Evolutionary conservation across 2,329 filamentous ascomycete species (phyloP).

Genomic region (Chaetomium sp.): DNA sequence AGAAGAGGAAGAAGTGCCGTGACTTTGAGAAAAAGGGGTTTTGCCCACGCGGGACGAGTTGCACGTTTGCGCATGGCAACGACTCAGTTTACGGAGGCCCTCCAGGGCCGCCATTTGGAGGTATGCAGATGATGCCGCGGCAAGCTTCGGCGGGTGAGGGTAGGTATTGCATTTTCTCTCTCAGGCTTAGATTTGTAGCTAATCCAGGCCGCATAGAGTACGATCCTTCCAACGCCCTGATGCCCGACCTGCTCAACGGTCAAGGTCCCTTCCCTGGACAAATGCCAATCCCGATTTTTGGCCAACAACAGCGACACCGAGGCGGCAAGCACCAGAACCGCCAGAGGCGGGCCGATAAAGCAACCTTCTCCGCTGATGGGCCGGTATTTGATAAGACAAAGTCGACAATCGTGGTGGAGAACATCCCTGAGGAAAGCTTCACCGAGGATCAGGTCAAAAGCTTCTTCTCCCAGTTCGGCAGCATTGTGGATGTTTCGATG

Average conservation of each 20-base stretch:
- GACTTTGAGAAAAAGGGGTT: constrained; percentile 69
- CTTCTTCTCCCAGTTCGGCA: constrained; percentile 70
- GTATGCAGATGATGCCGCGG: constrained; percentile 16
- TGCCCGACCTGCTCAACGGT: constrained; percentile 19
- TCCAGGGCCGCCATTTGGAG: neutral
- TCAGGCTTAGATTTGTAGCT: neutral
- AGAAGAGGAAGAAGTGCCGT: constrained; percentile 49
- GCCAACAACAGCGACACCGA: constrained; percentile 6
- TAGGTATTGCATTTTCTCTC: constrained; percentile 9
- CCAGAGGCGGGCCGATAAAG: constrained; percentile 29
- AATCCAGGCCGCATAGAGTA: constrained; percentile 40
- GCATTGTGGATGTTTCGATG: constrained; percentile 57
- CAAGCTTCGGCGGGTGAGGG: constrained; percentile 30
- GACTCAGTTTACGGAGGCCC: constrained; percentile 39
- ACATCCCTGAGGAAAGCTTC: constrained; percentile 67
- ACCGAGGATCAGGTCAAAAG: constrained; percentile 56
- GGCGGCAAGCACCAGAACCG: constrained; percentile 15
- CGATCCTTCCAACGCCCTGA: constrained; percentile 46
- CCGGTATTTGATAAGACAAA: constrained; percentile 56
- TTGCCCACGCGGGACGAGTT: constrained; percentile 60
- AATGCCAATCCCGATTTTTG: constrained; percentile 2
- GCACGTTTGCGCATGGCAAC: constrained; percentile 62
- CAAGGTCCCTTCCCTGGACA: constrained; percentile 4
- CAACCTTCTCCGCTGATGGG: constrained; percentile 59
- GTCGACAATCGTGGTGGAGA: constrained; percentile 67